Evolutionary conservation across 352 stramenopile species (phyloP).

Genomic region (Phytophthora foliorum): DNA sequence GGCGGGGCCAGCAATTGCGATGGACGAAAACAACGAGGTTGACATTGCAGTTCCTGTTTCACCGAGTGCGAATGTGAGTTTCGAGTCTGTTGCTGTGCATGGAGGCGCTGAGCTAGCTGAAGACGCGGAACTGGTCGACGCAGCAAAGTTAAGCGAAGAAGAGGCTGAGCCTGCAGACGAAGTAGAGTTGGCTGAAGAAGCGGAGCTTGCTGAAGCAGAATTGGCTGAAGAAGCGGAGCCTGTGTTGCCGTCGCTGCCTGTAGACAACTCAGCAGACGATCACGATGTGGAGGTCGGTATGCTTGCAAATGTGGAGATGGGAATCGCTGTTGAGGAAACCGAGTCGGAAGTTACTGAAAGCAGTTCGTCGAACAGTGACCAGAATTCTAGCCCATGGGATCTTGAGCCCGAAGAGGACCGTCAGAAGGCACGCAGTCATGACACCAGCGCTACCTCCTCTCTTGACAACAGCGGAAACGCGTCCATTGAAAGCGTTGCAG

Average conservation of each 20-base stretch:
- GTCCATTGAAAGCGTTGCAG: conserved; percentile 15
- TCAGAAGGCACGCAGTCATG: conserved; percentile 21
- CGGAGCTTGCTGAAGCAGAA: conserved; percentile 16
- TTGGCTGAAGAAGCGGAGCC: conserved; percentile 25
- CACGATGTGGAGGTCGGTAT: conserved; percentile 46
- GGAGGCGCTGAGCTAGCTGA: conserved; percentile 28
- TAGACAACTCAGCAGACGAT: conserved; percentile 15
- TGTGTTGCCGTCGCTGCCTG: conserved; percentile 19
- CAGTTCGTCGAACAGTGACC: conserved; percentile 16
- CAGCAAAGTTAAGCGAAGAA: conserved; percentile 22
- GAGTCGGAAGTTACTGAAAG: conserved; percentile 31
- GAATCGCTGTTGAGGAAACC: conserved; percentile 38
- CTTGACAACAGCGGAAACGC: conserved; percentile 6
- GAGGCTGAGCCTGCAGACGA: conserved; percentile 24
- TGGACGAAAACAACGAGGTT: conserved; percentile 28
- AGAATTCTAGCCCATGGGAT: conserved; percentile 40
- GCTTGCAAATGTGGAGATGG: conserved; percentile 50
- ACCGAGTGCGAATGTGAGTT: conserved; percentile 9
- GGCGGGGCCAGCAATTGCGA: conserved; percentile 10
- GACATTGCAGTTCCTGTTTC: conserved; percentile 25
- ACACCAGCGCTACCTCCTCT: conserved; percentile 7
- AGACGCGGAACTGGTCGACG: conserved; percentile 19
- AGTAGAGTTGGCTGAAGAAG: conserved; percentile 19
- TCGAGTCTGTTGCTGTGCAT: conserved; percentile 20
- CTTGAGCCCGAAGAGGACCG: conserved; percentile 34